Percentiles rank a stretch among this genome's conserved stretches.
phyloP scores from a whole-genome alignment of 768 basidiomycete species.

The Russula griseocarnosa region DNA sequence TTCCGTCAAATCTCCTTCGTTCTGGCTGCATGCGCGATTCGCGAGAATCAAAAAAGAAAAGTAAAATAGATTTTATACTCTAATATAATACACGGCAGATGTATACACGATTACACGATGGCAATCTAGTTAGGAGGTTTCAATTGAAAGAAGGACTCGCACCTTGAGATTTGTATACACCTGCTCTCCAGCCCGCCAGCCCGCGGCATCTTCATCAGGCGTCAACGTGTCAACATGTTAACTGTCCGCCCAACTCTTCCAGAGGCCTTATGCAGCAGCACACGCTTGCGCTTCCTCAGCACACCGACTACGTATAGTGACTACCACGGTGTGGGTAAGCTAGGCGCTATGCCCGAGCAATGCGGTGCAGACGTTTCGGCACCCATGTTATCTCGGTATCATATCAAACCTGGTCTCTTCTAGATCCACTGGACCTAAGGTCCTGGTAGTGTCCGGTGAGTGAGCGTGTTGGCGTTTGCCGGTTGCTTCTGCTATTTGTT shows the following conservation, averaged over 20 bases:
- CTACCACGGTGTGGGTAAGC: no score
- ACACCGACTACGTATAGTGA: conserved; percentile 4
- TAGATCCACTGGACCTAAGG: background rate
- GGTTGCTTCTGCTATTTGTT: conserved; percentile 6
- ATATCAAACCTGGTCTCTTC: background rate
- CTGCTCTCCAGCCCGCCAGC: no score
- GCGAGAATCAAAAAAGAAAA: no score
- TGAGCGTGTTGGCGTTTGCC: conserved; percentile 20
- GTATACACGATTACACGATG: background rate
- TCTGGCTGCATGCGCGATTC: no score
- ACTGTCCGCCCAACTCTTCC: background rate
- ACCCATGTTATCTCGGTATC: background rate
- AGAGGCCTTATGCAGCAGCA: background rate
- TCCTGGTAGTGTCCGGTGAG: conserved; percentile 4
- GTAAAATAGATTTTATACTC: no score
- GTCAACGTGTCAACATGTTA: background rate
- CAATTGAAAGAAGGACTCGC: background rate
- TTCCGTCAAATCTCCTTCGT: no score
- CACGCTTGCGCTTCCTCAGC: conserved; percentile 17
- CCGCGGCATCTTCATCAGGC: background rate
- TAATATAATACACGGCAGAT: background rate
- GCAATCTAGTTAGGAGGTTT: no score
- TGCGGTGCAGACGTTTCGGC: no score
- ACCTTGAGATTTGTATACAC: no score
- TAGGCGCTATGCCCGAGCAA: no score